Conservation (phyloP, 805 yeast genomes). For the Starmera caribaea region DNA sequence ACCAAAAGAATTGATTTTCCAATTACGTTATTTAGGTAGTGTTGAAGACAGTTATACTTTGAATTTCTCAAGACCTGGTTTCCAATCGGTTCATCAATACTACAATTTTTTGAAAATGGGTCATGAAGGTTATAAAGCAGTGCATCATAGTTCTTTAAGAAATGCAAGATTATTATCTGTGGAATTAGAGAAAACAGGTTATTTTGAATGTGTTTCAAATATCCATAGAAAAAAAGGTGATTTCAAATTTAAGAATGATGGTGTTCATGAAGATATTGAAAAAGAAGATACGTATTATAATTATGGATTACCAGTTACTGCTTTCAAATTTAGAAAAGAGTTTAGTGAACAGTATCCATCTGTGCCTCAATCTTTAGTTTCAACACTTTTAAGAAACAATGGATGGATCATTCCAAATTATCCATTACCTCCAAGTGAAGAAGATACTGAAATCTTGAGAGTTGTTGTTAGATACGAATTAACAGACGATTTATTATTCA, state of each 20-base stretch:
- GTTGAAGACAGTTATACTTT: constrained; percentile 78
- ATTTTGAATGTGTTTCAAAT: constrained; percentile 66
- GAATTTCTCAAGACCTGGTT: constrained; percentile 89
- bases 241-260: constrained; percentile 12
- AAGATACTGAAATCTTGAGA: constrained; percentile 61
- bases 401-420: constrained; percentile 91
- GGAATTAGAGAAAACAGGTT: constrained; percentile 53
- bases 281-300: constrained; percentile 37
- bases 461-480: constrained; percentile 73
- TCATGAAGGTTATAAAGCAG: constrained; percentile 52
- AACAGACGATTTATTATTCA: constrained; percentile 49
- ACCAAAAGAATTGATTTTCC: constrained; percentile 67
- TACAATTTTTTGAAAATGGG: constrained; percentile 70
- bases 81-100: constrained; percentile 84
- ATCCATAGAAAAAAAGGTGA: constrained; percentile 54
- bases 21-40: constrained; percentile 79
- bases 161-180: constrained; percentile 62
- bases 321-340: constrained; percentile 61
- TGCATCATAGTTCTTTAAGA: constrained; percentile 52
- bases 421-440: constrained; percentile 58
- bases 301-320: constrained; percentile 84
- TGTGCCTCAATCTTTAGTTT: constrained; percentile 71
- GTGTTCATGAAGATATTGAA: constrained; percentile 18
- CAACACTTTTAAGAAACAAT: constrained; percentile 62
- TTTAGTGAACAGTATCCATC: constrained; percentile 58